Evolutionary conservation across 1,284 basidiomycete species (phyloP), one percentile per base, ranked within the genome.

Genomic region (Apiotrichum veenhuisii): DNA sequence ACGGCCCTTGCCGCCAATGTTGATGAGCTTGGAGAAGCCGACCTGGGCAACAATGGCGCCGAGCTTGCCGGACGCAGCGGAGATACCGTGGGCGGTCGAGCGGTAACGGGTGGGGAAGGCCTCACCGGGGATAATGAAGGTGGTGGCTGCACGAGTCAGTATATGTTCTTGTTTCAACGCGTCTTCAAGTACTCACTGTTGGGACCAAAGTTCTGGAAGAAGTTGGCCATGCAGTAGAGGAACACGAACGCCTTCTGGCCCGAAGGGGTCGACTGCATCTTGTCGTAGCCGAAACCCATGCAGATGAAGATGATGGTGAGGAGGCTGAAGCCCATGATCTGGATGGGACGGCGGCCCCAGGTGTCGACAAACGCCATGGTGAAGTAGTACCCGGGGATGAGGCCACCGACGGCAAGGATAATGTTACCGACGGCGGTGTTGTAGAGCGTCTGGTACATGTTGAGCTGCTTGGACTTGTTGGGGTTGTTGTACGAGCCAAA

Each of bases 51-150:
- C 76, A 71, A 93, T 87, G 52, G 89, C 89, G 42, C 89, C 90
- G 50, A 90, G 80, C 76, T 91, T 92, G 51, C 88, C 88, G 26
- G 83, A 84, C 5, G 87, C 89, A 20, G 89, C 90, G 20, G 86
- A 87, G 71, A 93, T 90, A 75, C 89, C 89, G 75, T 91, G 88
- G 3, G 84, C 86, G 7, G 88, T 90, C 0, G 87, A 87, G 50
- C 89, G 82, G 77, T 90, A 90, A 45, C 89, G 85, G 3, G 90
- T 92, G 2, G 90, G 89, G 85, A 91, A 93, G 27, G 81, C 83
- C 74, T 93, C 89, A 55, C 87, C 88, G 10, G 91, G 90, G 36
- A 92, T 80, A 64, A 91, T 71, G 67, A 83, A 92, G 3, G 89
- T 92, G 0, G 88, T 91, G 0, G 84, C 30, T 30, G 30, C 7